Base-by-base conservation (phyloP, 306 rosid genomes). In the Cyamopsis tetragonoloba region DNA sequence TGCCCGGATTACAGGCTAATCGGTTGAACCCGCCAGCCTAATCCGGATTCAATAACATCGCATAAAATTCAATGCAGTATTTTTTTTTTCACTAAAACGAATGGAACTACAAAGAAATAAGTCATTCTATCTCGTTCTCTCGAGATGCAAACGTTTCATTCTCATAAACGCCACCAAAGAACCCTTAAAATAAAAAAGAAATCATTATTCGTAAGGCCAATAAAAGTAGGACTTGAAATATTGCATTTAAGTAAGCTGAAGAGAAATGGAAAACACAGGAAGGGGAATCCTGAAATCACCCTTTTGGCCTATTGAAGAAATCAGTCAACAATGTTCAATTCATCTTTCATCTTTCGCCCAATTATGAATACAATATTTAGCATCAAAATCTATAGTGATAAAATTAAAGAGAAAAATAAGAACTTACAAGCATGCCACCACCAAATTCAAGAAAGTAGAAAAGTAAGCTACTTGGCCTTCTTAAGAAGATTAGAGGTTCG, bases 381-480 rank as follows among this genome's bases (percentile, higher is more conserved):
- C 28, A 26, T 31, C 65, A 39, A 51, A 31, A 70, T 60, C 70
- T 50, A 72, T 32, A 47, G 31, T 17, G 20, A 55, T 32, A 43
- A 42, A n/a, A n/a, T n/a, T 11, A 50, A 46, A 30, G 42, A 73
- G 19, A 42, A 27, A 65, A 18, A 73, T 15, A 63, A 60, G n/a
- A 32, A 53, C 43, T 53, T 32, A 34, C 67, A 71, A 64, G 42
- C 56, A 67, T n/a, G n/a, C n/a, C 19, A 66, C 23, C 35, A 62
- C 50, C 47, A 18, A 62, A 35, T n/a, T n/a, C n/a, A 6, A 17
- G 11, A 47, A 19, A 18, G 19, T 19, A 7, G 10, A 6, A 57
- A 51, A 62, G 55, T 61, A 80, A 38, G 59, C 70, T 89, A 89
- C 70, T 84, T 86, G 60, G 87, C 81, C 71, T 89, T 93, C 82